Conservation (phyloP, 164 flowering plant species). For the Nymphaea thermarum region DNA sequence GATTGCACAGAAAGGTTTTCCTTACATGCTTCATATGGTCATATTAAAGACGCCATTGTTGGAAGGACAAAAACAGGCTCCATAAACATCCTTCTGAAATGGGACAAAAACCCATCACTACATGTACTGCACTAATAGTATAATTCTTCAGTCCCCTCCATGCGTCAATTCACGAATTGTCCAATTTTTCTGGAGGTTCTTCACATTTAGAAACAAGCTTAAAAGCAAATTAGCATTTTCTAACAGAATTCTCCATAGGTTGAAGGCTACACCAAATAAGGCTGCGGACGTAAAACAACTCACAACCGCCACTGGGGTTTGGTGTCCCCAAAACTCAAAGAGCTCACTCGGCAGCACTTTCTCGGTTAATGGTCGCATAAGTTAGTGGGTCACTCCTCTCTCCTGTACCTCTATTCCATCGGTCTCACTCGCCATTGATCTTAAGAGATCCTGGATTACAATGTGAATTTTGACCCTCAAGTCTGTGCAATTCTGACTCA, state of each 20-base stretch:
- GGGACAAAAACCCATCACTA: too few relatives aligned
- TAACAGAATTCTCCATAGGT: not conserved
- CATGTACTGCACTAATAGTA: too few relatives aligned
- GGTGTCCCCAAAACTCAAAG: not conserved
- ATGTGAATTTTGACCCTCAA: constrained; percentile 21
- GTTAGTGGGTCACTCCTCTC: not conserved
- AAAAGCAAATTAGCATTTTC: not conserved
- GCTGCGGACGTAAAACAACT: not conserved
- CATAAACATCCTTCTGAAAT: too few relatives aligned
- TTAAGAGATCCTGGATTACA: constrained; percentile 14
- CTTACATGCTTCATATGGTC: too few relatives aligned
- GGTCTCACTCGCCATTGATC: constrained; percentile 12
- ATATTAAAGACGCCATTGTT: too few relatives aligned
- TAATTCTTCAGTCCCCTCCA: too few relatives aligned
- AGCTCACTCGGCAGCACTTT: not conserved
- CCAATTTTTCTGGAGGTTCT: too few relatives aligned
- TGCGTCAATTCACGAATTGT: too few relatives aligned
- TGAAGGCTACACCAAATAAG: not conserved
- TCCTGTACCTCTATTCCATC: not conserved
- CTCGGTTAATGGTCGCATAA: not conserved
- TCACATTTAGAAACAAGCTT: too few relatives aligned
- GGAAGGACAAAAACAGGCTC: too few relatives aligned
- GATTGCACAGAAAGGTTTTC: too few relatives aligned
- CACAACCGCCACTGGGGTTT: not conserved
- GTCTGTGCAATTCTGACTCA: constrained; percentile 52